Conservation (phyloP, 805 yeast genomes). For the Ogataea salicorniae region DNA sequence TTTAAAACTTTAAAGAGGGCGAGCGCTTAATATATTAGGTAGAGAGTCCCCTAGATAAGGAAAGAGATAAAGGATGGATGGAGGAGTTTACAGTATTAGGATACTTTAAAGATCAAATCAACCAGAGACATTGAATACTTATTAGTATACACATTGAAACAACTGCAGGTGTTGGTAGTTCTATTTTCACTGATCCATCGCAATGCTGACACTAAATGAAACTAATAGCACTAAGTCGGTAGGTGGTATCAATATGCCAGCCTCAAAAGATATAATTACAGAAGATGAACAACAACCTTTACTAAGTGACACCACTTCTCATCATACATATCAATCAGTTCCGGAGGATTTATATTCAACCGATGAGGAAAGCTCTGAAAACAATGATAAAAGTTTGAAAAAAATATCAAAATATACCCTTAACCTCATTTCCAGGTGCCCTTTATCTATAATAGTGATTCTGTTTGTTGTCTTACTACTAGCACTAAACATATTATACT, state of each 20-base stretch:
- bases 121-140: too few relatives aligned
- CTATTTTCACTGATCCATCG: too few relatives aligned
- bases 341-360: background rate
- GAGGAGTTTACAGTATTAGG: too few relatives aligned
- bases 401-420: background rate
- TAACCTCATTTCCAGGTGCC: background rate
- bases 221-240: too few relatives aligned
- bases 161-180: too few relatives aligned
- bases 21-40: too few relatives aligned
- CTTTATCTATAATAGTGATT: background rate
- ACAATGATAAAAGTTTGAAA: background rate
- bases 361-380: background rate
- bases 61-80: too few relatives aligned
- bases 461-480: background rate
- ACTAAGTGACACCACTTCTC: background rate
- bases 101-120: too few relatives aligned
- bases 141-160: too few relatives aligned
- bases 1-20: too few relatives aligned
- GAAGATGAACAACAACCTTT: conserved; percentile 1
- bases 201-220: too few relatives aligned
- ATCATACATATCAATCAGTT: background rate
- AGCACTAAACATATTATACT: background rate
- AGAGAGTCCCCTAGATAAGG: too few relatives aligned
- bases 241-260: background rate
- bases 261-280: background rate